Evolutionary conservation across 805 yeast species (phyloP), one percentile per base, ranked within the genome.

Genomic region (Teunomyces atbi): DNA sequence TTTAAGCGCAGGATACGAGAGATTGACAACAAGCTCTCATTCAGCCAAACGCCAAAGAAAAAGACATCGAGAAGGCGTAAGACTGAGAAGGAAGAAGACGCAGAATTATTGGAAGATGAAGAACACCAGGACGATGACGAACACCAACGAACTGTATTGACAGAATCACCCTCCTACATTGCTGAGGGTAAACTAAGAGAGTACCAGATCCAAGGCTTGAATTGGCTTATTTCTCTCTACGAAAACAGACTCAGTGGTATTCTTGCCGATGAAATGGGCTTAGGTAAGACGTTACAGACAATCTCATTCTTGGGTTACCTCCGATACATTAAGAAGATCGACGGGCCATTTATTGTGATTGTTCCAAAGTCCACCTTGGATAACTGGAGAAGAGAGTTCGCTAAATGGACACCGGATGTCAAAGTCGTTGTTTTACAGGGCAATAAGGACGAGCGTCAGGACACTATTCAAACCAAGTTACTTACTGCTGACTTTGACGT

Each of bases 191-290:
- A 62, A 45, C 71, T 94, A 56, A 78, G 99, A 56, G 96, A 89
- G 60, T 92, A 94, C 62, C 99, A 92, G 69, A 74, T 92, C 26
- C 97, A 90, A 61, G 99, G 99, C 42, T 76, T 92, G 43, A 94
- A 94, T 66, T 92, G 99, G 99, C 75, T 92, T 59, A 84, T 92
- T 15, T 82, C 95, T 0, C 68, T 92, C 29, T 88, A 90, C 62
- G 96, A 91, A 55, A 89, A 92, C 65, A 79, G 86, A 56, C 76
- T 92, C 37, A 86, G 96, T 7, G 99, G 99, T 16, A 94, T 92
- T 39, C 70, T 92, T 42, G 99, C 99, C 10, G 99, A 92, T 68
- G 99, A 92, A 64, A 92, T 94, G 99, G 99, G 99, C 2, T 75
- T 92, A 34, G 99, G 99, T 46, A 92, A 92, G 66, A 92, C 99